Evolutionary conservation across 2,329 filamentous ascomycete genomes (phyloP), one percentile per base, ranked within the genome.

Genomic region (Penicillium hesseltinei): DNA sequence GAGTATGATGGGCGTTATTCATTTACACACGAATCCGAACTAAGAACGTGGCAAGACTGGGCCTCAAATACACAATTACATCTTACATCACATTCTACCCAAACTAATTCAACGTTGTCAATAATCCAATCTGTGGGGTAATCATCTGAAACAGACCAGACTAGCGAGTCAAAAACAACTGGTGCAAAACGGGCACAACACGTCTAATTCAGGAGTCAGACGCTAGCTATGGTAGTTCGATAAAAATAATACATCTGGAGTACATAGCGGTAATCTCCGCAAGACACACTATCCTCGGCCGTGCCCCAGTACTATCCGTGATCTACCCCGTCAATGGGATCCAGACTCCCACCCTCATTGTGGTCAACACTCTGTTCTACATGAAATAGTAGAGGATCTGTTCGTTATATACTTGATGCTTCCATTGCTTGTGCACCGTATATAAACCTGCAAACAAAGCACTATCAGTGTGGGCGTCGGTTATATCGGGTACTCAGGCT

Each of bases 301-400:
- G 15, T 36, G 31, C 42, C 33, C 33, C 42, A n/a, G n/a, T n/a
- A n/a, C n/a, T 31, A 47, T 42, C 49, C 13, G 29, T 35, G 54
- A 56, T 56, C 49, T 56, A 47, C 54, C 49, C 35, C 49, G 35
- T 47, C 21, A 35, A 52, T 15, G 25, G 42, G 54, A 47, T 56
- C 48, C 35, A 53, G 49, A 46, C 42, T 36, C 6, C 15, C 23
- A n/a, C 5, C 13, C n/a, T 45, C 27, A 29, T 19, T 31, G 36
- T 29, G 54, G 47, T 56, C 54, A 43, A 36, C 54, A 19, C n/a
- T 29, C 10, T n/a, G 15, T 5, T 23, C 23, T 10, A n/a, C 6
- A 29, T 29, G 36, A n/a, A 17, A 19, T 29, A 23, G 31, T 8
- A 36, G 23, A 36, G 11, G 9, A 8, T 21, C 21, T 44, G 4